A percentile compares a stretch with the other conserved stretches of the same genome.
Evolutionary conservation across 495 filamentous ascomycete genomes (phyloP).

Genomic region (Platismatia glauca): DNA sequence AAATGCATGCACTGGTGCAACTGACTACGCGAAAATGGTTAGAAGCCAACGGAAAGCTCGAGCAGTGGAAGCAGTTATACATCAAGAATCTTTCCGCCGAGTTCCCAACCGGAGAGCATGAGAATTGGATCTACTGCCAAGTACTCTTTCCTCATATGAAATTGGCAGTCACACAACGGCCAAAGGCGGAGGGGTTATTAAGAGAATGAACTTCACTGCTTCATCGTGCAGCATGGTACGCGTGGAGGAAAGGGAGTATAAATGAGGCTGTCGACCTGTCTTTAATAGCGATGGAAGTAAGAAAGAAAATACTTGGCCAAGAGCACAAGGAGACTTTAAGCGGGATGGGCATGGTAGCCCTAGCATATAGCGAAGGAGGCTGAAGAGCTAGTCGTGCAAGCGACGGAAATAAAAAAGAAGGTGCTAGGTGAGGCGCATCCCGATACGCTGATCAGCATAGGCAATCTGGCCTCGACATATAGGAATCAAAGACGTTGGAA

Average conservation of each 20-base stretch:
- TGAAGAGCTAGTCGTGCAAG: no score
- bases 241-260: neutral
- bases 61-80: slow-evolving; percentile 29
- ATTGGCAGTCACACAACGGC: neutral
- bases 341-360: no score
- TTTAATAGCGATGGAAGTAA: no score
- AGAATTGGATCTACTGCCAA: slow-evolving; percentile 28
- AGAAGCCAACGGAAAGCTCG: slow-evolving; percentile 27
- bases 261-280: no score
- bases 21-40: slow-evolving; percentile 38
- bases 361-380: no score
- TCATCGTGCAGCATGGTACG: neutral
- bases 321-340: no score
- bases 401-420: no score
- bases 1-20: slow-evolving; percentile 44
- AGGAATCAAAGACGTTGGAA: no score
- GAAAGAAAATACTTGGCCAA: no score
- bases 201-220: neutral
- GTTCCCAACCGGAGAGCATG: slow-evolving; percentile 32
- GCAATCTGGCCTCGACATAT: no score
- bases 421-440: no score
- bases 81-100: slow-evolving; percentile 23
- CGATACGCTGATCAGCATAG: no score
- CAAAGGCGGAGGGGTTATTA: neutral
- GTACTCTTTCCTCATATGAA: neutral